These are phyloP conservation scores for Narthecium ossifragum DNA, from an alignment of 106 monocot genomes.

Conservation along the genomic window DNA sequence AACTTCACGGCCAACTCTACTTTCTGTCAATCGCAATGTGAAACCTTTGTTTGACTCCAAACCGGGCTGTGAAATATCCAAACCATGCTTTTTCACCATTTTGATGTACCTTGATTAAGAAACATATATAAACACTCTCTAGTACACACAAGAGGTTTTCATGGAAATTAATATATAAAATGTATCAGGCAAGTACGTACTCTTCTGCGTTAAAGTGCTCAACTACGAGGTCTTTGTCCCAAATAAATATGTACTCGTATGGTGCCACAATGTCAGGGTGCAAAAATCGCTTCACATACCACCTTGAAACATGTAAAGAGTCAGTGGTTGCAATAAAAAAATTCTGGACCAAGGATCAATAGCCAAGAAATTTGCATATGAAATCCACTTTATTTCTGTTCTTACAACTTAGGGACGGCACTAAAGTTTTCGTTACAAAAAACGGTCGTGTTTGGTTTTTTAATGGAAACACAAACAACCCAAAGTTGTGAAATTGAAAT, in stretches of 20 bases:
- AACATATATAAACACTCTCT: neutral
- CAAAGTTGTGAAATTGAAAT: too few relatives aligned
- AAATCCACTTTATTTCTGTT: too few relatives aligned
- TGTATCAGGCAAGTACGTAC: neutral
- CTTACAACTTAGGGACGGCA: too few relatives aligned
- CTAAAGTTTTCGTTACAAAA: too few relatives aligned
- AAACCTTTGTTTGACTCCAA: constrained; percentile 5
- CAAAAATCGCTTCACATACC: constrained; percentile 16
- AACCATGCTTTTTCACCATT: constrained; percentile 17
- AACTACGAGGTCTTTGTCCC: constrained; percentile 15
- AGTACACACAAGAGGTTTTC: neutral
- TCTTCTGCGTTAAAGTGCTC: constrained; percentile 19
- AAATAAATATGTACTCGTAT: constrained; percentile 18
- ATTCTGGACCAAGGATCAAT: neutral
- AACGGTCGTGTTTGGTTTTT: too few relatives aligned
- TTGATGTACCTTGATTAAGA: constrained; percentile 9
- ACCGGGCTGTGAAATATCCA: constrained; percentile 16
- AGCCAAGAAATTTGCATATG: neutral
- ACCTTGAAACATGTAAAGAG: constrained; percentile 9
- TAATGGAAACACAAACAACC: too few relatives aligned
- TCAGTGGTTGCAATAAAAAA: neutral
- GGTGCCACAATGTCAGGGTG: constrained; percentile 12
- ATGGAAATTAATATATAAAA: neutral
- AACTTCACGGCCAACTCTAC: constrained; percentile 11
- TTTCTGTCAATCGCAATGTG: constrained; percentile 15